A percentile compares a stretch with the other conserved stretches of the same genome.
Evolutionary conservation across 164 flowering plant species (phyloP).

Genomic region (Annona squamosa): DNA sequence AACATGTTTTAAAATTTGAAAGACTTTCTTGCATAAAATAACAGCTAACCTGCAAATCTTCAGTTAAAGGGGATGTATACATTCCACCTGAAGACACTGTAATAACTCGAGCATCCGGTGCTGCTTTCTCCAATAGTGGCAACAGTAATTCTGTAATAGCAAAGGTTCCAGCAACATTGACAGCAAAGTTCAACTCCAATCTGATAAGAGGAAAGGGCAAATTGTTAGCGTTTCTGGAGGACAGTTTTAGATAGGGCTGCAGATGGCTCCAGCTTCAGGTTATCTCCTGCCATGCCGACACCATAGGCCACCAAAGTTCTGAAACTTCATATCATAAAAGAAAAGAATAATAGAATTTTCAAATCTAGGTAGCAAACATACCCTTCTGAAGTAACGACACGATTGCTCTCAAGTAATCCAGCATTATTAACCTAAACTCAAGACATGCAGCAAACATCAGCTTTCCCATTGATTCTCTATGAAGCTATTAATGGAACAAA

Average conservation of each 20-base stretch:
- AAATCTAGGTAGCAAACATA: slow-evolving; percentile 15
- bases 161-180: slow-evolving; percentile 81
- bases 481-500: no score
- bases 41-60: slow-evolving; percentile 61
- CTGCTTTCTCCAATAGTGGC: slow-evolving; percentile 81
- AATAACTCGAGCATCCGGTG: slow-evolving; percentile 88
- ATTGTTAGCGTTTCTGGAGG: slow-evolving; percentile 12
- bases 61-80: slow-evolving; percentile 66
- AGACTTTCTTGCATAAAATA: background rate
- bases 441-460: slow-evolving; percentile 5
- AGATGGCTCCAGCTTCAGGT: background rate
- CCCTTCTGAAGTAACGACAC: slow-evolving; percentile 75
- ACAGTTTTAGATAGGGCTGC: background rate
- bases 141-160: slow-evolving; percentile 66
- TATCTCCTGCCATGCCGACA: background rate
- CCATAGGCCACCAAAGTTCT: background rate
- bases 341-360: background rate
- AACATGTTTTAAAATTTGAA: background rate
- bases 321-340: background rate
- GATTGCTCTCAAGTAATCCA: slow-evolving; percentile 68
- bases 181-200: slow-evolving; percentile 80
- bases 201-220: slow-evolving; percentile 26
- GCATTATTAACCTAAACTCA: slow-evolving; percentile 81
- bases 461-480: no score
- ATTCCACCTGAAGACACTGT: slow-evolving; percentile 95